Percentiles rank a stretch among this genome's conserved stretches.
Conservation (phyloP, 2,329 filamentous ascomycete genomes). For the Aspergillus sp. region DNA sequence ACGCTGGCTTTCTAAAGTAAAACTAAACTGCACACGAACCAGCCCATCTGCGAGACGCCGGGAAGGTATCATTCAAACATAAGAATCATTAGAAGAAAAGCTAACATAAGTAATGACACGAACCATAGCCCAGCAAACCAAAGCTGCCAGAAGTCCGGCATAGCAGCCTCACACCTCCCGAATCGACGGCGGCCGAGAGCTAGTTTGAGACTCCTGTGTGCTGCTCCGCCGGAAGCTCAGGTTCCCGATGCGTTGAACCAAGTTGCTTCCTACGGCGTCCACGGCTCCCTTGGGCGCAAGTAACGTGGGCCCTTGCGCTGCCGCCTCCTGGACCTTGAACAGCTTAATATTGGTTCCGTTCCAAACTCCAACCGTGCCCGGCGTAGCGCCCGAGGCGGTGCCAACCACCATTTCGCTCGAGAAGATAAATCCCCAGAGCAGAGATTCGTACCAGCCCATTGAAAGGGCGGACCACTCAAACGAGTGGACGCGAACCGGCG, state of each 20-base stretch:
- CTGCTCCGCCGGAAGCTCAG: conserved; percentile 62
- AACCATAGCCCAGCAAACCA: neutral
- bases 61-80: conserved; percentile 23
- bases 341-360: conserved; percentile 85
- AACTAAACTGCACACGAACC: neutral
- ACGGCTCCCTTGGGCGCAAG: conserved; percentile 86
- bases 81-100: conserved; percentile 16
- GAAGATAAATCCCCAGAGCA: conserved; percentile 93
- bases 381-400: conserved; percentile 54
- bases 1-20: neutral
- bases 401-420: conserved; percentile 76
- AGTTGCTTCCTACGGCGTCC: conserved; percentile 86
- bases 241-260: conserved; percentile 82
- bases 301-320: conserved; percentile 75
- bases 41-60: conserved; percentile 17
- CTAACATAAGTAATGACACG: conserved; percentile 9
- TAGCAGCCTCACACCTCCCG: conserved; percentile 36
- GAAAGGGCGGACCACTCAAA: conserved; percentile 93
- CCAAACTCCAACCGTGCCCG: conserved; percentile 89
- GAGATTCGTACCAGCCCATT: conserved; percentile 91
- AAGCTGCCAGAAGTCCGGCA: neutral
- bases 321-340: conserved; percentile 86
- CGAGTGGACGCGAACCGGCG: conserved; percentile 74
- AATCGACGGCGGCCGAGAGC: conserved; percentile 32
- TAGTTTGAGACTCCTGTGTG: conserved; percentile 35